Percentiles rank a stretch among this genome's conserved stretches.
These are phyloP conservation scores for Chlorociboria aeruginascens DNA, from an alignment of 495 filamentous ascomycete species.

Conservation along the genomic window DNA sequence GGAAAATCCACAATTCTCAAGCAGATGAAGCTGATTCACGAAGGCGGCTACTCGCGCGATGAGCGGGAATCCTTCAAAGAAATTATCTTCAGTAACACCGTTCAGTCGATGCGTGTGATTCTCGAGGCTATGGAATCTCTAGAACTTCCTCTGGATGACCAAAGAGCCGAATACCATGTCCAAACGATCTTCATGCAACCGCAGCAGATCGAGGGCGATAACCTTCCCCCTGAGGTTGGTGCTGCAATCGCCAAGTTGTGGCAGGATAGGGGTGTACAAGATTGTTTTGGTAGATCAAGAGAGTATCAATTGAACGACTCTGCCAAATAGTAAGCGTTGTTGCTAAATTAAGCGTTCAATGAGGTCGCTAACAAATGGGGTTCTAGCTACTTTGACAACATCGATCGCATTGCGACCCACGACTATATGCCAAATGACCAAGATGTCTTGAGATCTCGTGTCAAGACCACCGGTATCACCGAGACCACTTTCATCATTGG, in stretches of 20 bases:
- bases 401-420: constrained; percentile 79
- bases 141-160: constrained; percentile 79
- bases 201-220: constrained; percentile 89
- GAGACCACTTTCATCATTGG: constrained; percentile 98
- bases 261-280: constrained; percentile 89
- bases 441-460: constrained; percentile 92
- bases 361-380: constrained; percentile 22
- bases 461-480: constrained; percentile 98
- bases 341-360: background rate
- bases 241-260: constrained; percentile 86
- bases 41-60: constrained; percentile 67
- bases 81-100: constrained; percentile 97
- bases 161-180: constrained; percentile 81
- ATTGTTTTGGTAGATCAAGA: constrained; percentile 86
- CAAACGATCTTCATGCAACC: constrained; percentile 96
- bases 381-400: constrained; percentile 87
- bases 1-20: constrained; percentile 99
- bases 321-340: constrained; percentile 76
- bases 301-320: constrained; percentile 99
- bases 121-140: constrained; percentile 93
- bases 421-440: constrained; percentile 97
- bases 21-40: constrained; percentile 93
- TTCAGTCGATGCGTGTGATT: constrained; percentile 93
- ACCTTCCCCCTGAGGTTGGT: constrained; percentile 86
- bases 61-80: constrained; percentile 83